Percentiles rank a stretch among this genome's conserved stretches.
Conservation (phyloP, 495 filamentous ascomycete species). For the Hyaloscypha bicolor region DNA sequence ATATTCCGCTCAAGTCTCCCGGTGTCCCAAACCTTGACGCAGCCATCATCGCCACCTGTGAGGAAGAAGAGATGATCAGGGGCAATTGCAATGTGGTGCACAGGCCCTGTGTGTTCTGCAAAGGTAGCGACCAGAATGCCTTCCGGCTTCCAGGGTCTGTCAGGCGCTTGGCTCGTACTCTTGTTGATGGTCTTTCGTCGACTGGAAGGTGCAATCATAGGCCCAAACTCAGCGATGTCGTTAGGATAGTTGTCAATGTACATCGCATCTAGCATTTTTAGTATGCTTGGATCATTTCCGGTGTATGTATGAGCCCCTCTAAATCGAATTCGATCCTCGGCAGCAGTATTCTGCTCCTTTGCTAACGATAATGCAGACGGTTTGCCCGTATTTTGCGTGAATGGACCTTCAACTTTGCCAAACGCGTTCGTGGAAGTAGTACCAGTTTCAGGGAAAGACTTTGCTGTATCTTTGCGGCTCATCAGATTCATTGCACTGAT, state of each 20-base stretch:
- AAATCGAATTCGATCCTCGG: slow-evolving; percentile 23
- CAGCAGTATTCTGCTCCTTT: slow-evolving; percentile 16
- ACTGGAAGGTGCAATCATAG: slow-evolving; percentile 71
- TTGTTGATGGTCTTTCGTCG: slow-evolving; percentile 66
- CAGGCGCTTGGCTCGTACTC: slow-evolving; percentile 42
- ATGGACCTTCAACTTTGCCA: slow-evolving; percentile 79
- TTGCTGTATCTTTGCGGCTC: slow-evolving; percentile 74
- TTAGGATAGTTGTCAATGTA: slow-evolving; percentile 89
- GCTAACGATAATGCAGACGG: slow-evolving; percentile 28
- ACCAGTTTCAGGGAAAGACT: slow-evolving; percentile 80
- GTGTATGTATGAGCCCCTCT: slow-evolving; percentile 66
- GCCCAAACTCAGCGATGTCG: slow-evolving; percentile 78
- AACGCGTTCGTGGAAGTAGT: slow-evolving; percentile 81
- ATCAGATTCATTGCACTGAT: slow-evolving; percentile 84
- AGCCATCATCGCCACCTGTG: slow-evolving; percentile 90
- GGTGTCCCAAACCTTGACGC: slow-evolving; percentile 93
- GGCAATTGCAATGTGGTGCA: slow-evolving; percentile 80
- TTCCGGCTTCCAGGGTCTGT: slow-evolving; percentile 78
- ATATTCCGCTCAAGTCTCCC: slow-evolving; percentile 86
- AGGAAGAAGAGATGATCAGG: slow-evolving; percentile 96
- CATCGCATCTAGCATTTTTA: slow-evolving; percentile 84
- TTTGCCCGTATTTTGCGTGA: slow-evolving; percentile 43
- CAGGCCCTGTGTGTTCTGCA: slow-evolving; percentile 79
- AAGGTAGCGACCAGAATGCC: slow-evolving; percentile 85
- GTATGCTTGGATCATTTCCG: slow-evolving; percentile 86